Base-by-base conservation (phyloP, 768 basidiomycete species). In the Wakefieldia striispora region DNA sequence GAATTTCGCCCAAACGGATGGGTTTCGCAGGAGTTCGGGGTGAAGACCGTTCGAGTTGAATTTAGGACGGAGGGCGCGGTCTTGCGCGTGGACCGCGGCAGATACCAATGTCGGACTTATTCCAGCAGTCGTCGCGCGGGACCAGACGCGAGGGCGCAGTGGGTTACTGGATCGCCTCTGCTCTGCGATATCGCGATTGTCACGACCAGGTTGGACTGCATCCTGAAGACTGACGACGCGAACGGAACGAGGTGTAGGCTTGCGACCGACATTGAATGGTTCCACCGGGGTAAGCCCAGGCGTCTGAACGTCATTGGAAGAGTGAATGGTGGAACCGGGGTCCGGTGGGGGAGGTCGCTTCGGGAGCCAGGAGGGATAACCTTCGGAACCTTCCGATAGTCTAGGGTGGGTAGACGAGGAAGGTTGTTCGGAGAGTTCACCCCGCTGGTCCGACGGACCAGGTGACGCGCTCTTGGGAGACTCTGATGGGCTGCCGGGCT, bases 281-380 rank as follows among this genome's bases (percentile, higher is more conserved):
- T 69, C 68, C 23, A 68, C 43, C 23, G 70, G 68, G 8, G 70
- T 64, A 6, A 67, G 60, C 11, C 65, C 64, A 6, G 68, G 59
- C 16, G 70, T 66, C 54, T 51, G 61, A 56, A 57, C 64, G n/a
- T 72, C 75, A 41, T 77, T 71, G 23, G 78, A 80, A 7, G 80
- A 82, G 50, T 81, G 81, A 47, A 86, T 68, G 2, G 86, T 88
- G 10, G 86, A 86, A 4, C 79, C 78, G 3, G 91, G 90, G 8
- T 80, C 81, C 0, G 90, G 90, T 1, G 81, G 86, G 14, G 82
- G 83, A 3, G 91, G 90, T 13, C 90, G 77, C 51, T 74, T 80
- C 16, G 90, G 90, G 1, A 92, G 82, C 90, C 90, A 92, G 20
- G 86, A 84, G 3, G 90, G 90, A 63, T 92, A 92, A 13, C 83